These are phyloP conservation scores for Daldinia sp. DNA, from an alignment of 2,329 filamentous ascomycete species.

Conservation along the genomic window DNA sequence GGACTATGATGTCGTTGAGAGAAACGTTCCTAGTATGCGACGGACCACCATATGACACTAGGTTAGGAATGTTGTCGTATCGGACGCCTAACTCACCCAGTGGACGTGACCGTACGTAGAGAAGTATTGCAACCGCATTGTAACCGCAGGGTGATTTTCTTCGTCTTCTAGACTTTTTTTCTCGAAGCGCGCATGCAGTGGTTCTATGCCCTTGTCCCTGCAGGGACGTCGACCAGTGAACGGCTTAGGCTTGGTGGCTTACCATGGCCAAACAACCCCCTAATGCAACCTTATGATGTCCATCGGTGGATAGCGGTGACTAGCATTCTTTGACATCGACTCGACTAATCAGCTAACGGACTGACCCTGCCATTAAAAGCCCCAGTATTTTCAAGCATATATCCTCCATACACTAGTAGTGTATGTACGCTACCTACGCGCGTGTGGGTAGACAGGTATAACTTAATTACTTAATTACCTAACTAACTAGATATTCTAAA, in stretches of 20 bases:
- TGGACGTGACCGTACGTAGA: conserved; percentile 1
- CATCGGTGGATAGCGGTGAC: conserved; percentile 21
- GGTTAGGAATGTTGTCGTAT: conserved; percentile 10
- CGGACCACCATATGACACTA: conserved; percentile 23
- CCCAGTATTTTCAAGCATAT: conserved; percentile 3
- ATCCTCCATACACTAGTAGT: neutral
- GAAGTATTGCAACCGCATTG: conserved; percentile 6
- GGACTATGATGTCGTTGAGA: conserved; percentile 30
- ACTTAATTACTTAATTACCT: no score
- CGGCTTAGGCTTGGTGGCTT: conserved; percentile 22
- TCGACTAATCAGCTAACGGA: conserved; percentile 19
- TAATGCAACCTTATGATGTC: conserved; percentile 35
- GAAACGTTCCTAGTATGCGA: conserved; percentile 7
- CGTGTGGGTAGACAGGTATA: no score
- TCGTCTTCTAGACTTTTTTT: conserved; percentile 31
- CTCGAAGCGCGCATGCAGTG: conserved; percentile 19
- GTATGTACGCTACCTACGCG: neutral
- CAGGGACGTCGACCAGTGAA: conserved; percentile 26
- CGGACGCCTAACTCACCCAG: conserved; percentile 15
- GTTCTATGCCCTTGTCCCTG: conserved; percentile 33
- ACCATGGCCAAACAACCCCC: conserved; percentile 34
- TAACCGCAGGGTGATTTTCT: conserved; percentile 27
- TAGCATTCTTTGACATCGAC: conserved; percentile 14
- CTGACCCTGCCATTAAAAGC: conserved; percentile 11
- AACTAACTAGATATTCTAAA: no score